Evolutionary conservation across 371 early-diverging fungal genomes (phyloP), one percentile per base, ranked within the genome.

Genomic region (Lichtheimia ornata): DNA sequence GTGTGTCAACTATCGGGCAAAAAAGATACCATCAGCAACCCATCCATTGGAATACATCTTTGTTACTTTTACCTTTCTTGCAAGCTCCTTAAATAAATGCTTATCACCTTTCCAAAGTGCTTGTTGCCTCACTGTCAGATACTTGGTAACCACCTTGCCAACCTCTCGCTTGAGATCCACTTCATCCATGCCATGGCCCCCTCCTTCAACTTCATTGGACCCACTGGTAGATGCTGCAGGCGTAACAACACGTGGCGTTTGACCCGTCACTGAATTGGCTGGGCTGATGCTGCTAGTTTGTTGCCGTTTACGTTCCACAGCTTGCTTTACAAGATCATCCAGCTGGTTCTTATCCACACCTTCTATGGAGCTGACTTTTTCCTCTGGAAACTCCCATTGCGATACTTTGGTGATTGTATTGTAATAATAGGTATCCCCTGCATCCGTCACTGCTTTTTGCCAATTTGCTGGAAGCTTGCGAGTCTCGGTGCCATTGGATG

Each of bases 311-410:
- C 47, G 47, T 18, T 47, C 18, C 9, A 47, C 47, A 18, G 47
- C 47, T 17, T 47, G 47, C 17, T 47, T 47, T 2, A 47, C 47
- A n/a, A 47, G 22, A 17, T 47, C 47, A 20, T 68, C 64, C 11
- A 74, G 13, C 43, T 69, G 66, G 11, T 45, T 43, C 50, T 64
- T 64, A 56, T 61, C 56, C 0, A 71, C 75, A 25, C 72, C 72
- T 56, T 74, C 73, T 20, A 72, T 66, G 0, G 70, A 62, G 43
- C 72, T 71, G 2, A 55, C 64, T 12, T 47, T 73, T 59, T 69
- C 67, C 56, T 70, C 69, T 11, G 81, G 81, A n/a, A 73, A 53
- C 15, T 70, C 64, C 82, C 82, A 81, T 53, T 81, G 82, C 12
- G 79, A 67, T 59, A 77, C 69, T 1, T 65, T 55, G 7, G 82